phyloP scores from a whole-genome alignment of 352 stramenopile species.

The Blastocystis sp. region DNA sequence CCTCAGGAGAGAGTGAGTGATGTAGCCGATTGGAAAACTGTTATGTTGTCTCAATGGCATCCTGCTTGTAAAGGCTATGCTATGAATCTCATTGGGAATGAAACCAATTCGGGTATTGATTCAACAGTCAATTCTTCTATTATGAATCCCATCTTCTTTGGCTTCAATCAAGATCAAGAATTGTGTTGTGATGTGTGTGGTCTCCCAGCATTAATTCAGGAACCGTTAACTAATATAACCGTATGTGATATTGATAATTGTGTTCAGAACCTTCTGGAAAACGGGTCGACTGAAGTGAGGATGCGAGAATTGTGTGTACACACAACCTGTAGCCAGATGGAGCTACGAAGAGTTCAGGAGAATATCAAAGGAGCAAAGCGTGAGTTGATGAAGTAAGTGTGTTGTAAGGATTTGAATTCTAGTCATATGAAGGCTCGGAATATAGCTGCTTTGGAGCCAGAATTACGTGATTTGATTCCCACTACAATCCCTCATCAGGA shows the following conservation, averaged over 20 bases:
- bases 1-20: not conserved
- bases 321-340: not conserved
- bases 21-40: not conserved
- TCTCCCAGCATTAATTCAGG: not conserved
- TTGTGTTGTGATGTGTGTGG: not conserved
- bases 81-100: not conserved
- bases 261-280: too few species aligned
- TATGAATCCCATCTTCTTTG: not conserved
- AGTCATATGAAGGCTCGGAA: not conserved
- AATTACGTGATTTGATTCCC: not conserved
- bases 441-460: not conserved
- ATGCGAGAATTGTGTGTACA: not conserved
- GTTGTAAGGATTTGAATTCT: not conserved
- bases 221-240: too few species aligned
- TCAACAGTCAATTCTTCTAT: not conserved
- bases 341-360: not conserved
- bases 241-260: too few species aligned
- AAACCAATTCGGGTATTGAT: not conserved
- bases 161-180: not conserved
- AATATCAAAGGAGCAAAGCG: not conserved
- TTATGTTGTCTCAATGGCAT: conserved; percentile 25
- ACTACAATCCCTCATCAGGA: not conserved
- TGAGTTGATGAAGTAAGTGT: not conserved
- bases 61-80: conserved; percentile 29
- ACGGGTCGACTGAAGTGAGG: too few species aligned